Base-by-base conservation (phyloP, 192 early-diverging fungal species). In the Coemansia sp. region DNA sequence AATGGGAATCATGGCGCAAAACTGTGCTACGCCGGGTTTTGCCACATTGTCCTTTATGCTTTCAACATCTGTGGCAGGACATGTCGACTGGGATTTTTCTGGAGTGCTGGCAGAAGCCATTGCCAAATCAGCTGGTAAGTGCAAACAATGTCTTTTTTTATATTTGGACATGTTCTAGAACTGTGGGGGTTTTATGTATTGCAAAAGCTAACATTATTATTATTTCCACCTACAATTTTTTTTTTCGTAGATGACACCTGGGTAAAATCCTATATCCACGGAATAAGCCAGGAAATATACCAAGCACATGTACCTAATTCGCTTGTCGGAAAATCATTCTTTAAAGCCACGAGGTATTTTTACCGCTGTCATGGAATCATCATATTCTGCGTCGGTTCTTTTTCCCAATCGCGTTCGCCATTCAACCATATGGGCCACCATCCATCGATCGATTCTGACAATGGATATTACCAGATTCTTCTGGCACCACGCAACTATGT, bases 1-100 rank as follows among this genome's bases (percentile, higher is more conserved):
- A 5, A 73, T 84, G 68, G 82, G 82, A 7, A 69, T 84, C 6
- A 73, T 84, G 74, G 82, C 82, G 12, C 82, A 80, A 48, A 84
- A 75, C 71, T 80, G 77, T 17, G 82, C 74, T 0, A 77, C 75
- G 7, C 71, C 77, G 0, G 82, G 82, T 8, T 84, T 80, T 29
- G 73, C 82, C 17, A 71, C 82, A 0, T 58, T 84, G 50, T 64
- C 72, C 18, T 79, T 73, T 40, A 70, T 84, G 64, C 63, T 84
- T 31, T 76, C 82, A 7, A 80, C 72, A 3, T 71, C 77, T 5
- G 66, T 84, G 5, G 74, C 71, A 2, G 60, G 65, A 22, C 71
- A 75, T 28, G 66, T 48, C 2, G 56, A 67, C 42, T 71, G 69
- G 72, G 70, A 72, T 34, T 70, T 72, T 51, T 63, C 67, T 2